Percentiles rank a stretch among this genome's conserved stretches.
Evolutionary conservation across 108 stramenopile genomes (phyloP).

Genomic region (Cyclotella atomus): DNA sequence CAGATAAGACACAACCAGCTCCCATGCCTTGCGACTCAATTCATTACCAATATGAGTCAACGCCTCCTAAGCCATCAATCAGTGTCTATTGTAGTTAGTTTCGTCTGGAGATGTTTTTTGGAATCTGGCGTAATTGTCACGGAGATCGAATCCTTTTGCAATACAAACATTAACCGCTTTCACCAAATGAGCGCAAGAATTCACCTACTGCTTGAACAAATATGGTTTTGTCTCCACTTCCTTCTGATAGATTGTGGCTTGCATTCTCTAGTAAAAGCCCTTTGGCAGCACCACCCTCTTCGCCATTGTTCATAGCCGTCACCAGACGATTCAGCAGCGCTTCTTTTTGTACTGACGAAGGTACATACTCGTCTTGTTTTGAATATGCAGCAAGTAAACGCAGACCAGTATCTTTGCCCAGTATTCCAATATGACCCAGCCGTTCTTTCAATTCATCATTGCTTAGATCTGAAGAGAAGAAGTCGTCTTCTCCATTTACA

Average conservation of each 20-base stretch:
- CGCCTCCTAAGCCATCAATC: neutral
- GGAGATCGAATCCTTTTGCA: no score
- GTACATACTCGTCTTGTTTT: constrained; percentile 89
- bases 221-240: constrained; percentile 45
- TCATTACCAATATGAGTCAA: neutral
- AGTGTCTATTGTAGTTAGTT: neutral
- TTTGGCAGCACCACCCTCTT: constrained; percentile 35
- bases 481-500: constrained; percentile 87
- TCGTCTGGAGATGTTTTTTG: no score
- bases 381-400: constrained; percentile 81
- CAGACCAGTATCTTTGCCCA: constrained; percentile 34
- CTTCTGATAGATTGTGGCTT: constrained; percentile 81
- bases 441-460: constrained; percentile 73
- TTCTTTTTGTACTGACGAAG: constrained; percentile 57
- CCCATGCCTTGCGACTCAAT: neutral
- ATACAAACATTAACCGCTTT: no score
- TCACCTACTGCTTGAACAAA: constrained; percentile 73
- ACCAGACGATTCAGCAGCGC: constrained; percentile 70
- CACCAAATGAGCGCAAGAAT: constrained; percentile 28
- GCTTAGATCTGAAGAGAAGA: constrained; percentile 90
- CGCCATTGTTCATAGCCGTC: constrained; percentile 70
- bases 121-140: no score
- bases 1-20: no score
- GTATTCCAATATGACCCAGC: constrained; percentile 63
- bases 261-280: constrained; percentile 59